These are phyloP conservation scores for Rachicladosporium sp. DNA, from an alignment of 2,329 filamentous ascomycete species.

Conservation along the genomic window DNA sequence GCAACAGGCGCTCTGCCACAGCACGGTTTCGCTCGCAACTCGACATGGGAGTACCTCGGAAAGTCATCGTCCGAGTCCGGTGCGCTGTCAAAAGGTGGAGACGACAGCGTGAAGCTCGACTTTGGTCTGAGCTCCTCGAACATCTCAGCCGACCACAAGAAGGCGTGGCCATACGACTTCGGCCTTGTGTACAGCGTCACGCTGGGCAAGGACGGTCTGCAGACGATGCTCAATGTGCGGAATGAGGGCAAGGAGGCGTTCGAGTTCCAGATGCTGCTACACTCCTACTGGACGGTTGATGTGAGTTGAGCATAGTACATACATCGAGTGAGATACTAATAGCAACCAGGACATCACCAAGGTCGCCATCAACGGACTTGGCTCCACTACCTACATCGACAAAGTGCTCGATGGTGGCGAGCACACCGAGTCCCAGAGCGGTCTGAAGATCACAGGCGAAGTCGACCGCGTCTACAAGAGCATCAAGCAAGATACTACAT, in stretches of 20 bases:
- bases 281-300: slow-evolving; percentile 75
- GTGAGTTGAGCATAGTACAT: slow-evolving; percentile 44
- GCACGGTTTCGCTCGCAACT: slow-evolving; percentile 87
- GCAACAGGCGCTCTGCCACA: slow-evolving; percentile 72
- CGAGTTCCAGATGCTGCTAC: slow-evolving; percentile 83
- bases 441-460: slow-evolving; percentile 61
- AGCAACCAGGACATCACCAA: slow-evolving; percentile 66
- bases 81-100: slow-evolving; percentile 31
- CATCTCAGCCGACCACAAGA: slow-evolving; percentile 54
- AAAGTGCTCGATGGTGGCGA: slow-evolving; percentile 6
- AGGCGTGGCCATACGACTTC: slow-evolving; percentile 77
- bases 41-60: slow-evolving; percentile 86
- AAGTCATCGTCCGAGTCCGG: slow-evolving; percentile 60
- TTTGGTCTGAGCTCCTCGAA: slow-evolving; percentile 73
- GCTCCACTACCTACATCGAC: slow-evolving; percentile 54
- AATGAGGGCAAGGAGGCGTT: slow-evolving; percentile 76
- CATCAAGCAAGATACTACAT: slow-evolving; percentile 49
- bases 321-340: too few relatives aligned
- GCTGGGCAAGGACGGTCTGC: slow-evolving; percentile 59
- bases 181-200: slow-evolving; percentile 89
- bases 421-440: slow-evolving; percentile 51
- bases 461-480: slow-evolving; percentile 76
- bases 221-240: slow-evolving; percentile 72
- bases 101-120: slow-evolving; percentile 78
- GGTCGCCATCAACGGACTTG: slow-evolving; percentile 61